These are phyloP conservation scores for Aspergillus diversus DNA, from an alignment of 495 filamentous ascomycete species.

Conservation along the genomic window DNA sequence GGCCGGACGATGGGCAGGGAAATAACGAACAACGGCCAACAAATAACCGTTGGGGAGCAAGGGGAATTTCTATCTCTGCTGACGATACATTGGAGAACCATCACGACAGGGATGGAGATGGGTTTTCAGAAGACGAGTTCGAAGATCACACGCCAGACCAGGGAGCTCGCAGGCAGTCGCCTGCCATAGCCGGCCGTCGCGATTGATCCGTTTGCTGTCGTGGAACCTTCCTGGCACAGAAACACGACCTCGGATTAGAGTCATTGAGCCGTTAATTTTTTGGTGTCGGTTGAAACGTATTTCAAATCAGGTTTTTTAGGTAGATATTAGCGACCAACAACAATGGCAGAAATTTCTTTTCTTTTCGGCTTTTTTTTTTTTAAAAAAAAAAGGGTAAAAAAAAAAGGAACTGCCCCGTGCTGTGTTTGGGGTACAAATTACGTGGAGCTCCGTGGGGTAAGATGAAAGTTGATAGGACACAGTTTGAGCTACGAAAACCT, in stretches of 20 bases:
- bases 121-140: constrained; percentile 32
- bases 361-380: too few species aligned
- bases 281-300: background rate
- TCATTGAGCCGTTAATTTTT: constrained; percentile 1
- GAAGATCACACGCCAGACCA: constrained; percentile 21
- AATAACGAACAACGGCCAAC: constrained; percentile 28
- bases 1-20: constrained; percentile 26
- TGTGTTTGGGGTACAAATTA: too few species aligned
- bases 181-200: constrained; percentile 1
- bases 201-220: constrained; percentile 1
- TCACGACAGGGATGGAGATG: constrained; percentile 31
- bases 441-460: too few species aligned
- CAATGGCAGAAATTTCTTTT: background rate
- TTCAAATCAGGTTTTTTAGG: background rate
- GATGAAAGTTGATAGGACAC: too few species aligned
- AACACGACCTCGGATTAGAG: background rate
- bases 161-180: constrained; percentile 14
- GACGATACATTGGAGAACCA: constrained; percentile 70
- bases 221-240: constrained; percentile 5
- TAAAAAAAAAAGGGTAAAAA: too few species aligned
- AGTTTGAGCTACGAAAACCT: too few species aligned
- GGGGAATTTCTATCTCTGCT: constrained; percentile 79
- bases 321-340: background rate
- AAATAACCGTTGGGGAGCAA: constrained; percentile 69
- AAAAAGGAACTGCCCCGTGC: too few species aligned